phyloP scores from a whole-genome alignment of 2,329 filamentous ascomycete genomes.

The Cercospora sp. region DNA sequence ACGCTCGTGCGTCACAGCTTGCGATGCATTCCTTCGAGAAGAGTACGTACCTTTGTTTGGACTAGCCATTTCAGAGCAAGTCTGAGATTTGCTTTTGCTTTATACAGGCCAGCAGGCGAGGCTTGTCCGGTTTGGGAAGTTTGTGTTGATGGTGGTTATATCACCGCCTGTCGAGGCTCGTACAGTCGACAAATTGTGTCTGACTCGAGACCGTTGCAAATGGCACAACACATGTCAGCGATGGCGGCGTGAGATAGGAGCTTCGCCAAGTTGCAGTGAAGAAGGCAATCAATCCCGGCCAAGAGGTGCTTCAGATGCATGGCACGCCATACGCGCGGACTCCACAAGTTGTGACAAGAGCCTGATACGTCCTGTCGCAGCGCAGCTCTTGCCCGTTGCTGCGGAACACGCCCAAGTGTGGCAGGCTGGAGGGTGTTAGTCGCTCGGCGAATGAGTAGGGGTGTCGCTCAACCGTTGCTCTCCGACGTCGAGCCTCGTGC shows the following conservation, averaged over 20 bases:
- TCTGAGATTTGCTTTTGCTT: not conserved
- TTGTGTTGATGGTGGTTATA: not conserved
- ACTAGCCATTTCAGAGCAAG: not conserved
- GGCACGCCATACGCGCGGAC: not conserved
- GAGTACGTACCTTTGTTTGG: not conserved
- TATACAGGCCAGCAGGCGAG: not conserved
- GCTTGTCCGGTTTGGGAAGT: not conserved
- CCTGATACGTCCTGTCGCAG: not conserved
- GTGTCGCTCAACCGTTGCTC: not conserved
- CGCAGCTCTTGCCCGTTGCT: not conserved
- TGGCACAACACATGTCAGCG: not conserved
- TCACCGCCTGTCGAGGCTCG: not conserved
- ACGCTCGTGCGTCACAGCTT: not conserved
- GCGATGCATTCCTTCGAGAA: slow-evolving; percentile 3
- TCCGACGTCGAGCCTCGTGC: not conserved
- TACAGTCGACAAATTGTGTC: not conserved
- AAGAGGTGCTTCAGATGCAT: not conserved
- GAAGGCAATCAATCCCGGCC: not conserved
- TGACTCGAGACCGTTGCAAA: not conserved
- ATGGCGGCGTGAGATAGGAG: not conserved
- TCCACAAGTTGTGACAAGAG: not conserved
- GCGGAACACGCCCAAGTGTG: not conserved
- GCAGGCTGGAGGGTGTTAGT: not conserved
- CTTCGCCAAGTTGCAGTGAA: not conserved
- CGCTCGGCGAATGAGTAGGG: not conserved